Conservation (phyloP, 225 moss, liverwort and hornwort genomes). For the Marchantia polymorpha region DNA sequence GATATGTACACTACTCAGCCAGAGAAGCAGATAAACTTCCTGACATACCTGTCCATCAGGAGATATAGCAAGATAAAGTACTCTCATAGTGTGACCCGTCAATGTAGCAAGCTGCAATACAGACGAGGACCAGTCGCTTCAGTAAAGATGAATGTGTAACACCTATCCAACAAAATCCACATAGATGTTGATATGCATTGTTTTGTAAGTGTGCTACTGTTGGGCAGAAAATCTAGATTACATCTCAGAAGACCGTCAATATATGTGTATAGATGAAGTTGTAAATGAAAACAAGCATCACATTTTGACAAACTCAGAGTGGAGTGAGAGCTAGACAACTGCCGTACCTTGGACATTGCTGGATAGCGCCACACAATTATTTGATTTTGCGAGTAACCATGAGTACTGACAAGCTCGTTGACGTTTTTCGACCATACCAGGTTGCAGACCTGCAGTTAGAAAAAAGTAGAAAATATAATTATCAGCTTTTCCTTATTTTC, state of each 20-base stretch:
- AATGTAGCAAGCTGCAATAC: slow-evolving; percentile 69
- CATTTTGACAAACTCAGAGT: no score
- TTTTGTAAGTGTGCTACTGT: neutral
- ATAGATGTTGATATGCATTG: neutral
- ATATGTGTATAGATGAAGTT: neutral
- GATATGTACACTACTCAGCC: neutral
- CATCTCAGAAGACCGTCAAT: neutral
- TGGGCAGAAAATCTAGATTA: neutral
- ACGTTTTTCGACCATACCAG: slow-evolving; percentile 99
- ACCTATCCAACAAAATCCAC: no score
- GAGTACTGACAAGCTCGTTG: slow-evolving; percentile 97
- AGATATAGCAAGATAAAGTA: slow-evolving; percentile 90
- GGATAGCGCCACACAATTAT: slow-evolving; percentile 97
- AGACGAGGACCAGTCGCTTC: neutral
- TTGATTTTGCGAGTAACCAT: slow-evolving; percentile 98
- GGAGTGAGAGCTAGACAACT: no score
- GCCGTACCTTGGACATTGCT: slow-evolving; percentile 73
- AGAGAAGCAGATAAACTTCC: neutral
- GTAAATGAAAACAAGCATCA: no score
- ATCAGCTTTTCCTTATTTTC: no score
- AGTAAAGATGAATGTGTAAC: neutral
- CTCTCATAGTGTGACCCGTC: slow-evolving; percentile 92
- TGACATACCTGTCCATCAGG: slow-evolving; percentile 70
- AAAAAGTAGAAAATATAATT: no score
- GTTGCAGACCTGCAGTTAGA: slow-evolving; percentile 67